These are phyloP conservation scores for Suillus ampliporus DNA, from an alignment of 768 basidiomycete species.

Conservation along the genomic window DNA sequence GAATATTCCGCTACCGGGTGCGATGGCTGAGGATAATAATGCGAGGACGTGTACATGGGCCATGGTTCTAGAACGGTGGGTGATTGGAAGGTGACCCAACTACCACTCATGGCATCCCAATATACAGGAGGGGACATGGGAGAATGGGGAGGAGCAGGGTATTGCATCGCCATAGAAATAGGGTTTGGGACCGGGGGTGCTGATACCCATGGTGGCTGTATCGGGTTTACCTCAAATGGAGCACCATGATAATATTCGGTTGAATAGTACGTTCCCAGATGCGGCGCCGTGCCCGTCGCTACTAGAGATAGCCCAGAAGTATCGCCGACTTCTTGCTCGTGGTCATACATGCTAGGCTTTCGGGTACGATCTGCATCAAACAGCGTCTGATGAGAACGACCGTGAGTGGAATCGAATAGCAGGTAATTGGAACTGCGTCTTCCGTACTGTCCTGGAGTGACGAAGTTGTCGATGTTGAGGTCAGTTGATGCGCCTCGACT, in stretches of 20 bases:
- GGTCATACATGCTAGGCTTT: slow-evolving; percentile 26
- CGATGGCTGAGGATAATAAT: slow-evolving; percentile 38
- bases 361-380: slow-evolving; percentile 27
- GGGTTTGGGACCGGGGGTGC: slow-evolving; percentile 28
- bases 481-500: slow-evolving; percentile 16
- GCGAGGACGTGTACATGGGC: slow-evolving; percentile 33
- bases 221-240: slow-evolving; percentile 19
- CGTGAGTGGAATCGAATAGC: slow-evolving; percentile 44
- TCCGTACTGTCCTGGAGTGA: slow-evolving; percentile 30
- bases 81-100: slow-evolving; percentile 37
- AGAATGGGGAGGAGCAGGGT: slow-evolving; percentile 34
- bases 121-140: slow-evolving; percentile 30
- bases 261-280: slow-evolving; percentile 3
- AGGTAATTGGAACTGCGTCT: slow-evolving; percentile 44
- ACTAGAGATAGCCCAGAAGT: background rate
- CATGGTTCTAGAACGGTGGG: slow-evolving; percentile 36
- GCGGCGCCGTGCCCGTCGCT: background rate
- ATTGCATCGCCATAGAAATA: slow-evolving; percentile 27
- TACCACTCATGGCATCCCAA: slow-evolving; percentile 36
- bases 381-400: slow-evolving; percentile 30
- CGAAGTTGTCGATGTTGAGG: slow-evolving; percentile 7
- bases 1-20: slow-evolving; percentile 25
- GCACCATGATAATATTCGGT: slow-evolving; percentile 18
- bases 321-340: slow-evolving; percentile 22
- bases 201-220: slow-evolving; percentile 34